Conservation (phyloP, 192 early-diverging fungal genomes). For the Gorgonomyces haynaldii region DNA sequence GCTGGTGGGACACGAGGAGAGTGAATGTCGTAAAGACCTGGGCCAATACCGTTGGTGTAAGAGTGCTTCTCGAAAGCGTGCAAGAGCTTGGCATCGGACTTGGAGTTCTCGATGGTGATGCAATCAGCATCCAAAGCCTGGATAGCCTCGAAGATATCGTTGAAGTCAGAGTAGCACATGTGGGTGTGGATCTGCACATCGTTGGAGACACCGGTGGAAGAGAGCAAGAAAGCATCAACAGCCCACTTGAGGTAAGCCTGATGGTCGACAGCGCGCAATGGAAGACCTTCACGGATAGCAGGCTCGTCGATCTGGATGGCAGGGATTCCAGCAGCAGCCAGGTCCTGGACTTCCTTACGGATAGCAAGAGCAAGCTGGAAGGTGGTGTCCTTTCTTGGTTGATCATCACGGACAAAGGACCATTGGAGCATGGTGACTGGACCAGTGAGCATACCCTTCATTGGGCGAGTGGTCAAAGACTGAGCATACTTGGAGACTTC, state of each 20-base stretch:
- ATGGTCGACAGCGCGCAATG: constrained; percentile 78
- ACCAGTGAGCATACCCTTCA: constrained; percentile 99
- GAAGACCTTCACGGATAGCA: constrained; percentile 96
- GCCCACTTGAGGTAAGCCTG: constrained; percentile 91
- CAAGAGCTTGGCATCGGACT: constrained; percentile 93
- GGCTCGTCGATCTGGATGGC: constrained; percentile 98
- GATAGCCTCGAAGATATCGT: constrained; percentile 95
- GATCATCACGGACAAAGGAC: constrained; percentile 98
- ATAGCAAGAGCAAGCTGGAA: constrained; percentile 89
- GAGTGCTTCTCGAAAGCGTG: constrained; percentile 68
- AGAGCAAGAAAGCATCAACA: constrained; percentile 81
- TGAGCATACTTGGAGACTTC: constrained; percentile 76
- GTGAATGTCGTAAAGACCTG: constrained; percentile 98
- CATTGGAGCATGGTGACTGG: constrained; percentile 96
- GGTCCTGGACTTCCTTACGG: constrained; percentile 88
- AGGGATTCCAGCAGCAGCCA: constrained; percentile 83
- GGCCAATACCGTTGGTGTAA: constrained; percentile 87
- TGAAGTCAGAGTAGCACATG: constrained; percentile 99
- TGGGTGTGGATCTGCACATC: constrained; percentile 95
- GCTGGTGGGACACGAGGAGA: constrained; percentile 86
- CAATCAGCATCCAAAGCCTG: constrained; percentile 85
- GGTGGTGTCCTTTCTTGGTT: constrained; percentile 70
- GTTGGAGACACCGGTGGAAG: constrained; percentile 73
- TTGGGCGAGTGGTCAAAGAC: constrained; percentile 72
- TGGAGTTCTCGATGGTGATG: constrained; percentile 96